Percentiles rank a stretch among this genome's conserved stretches.
phyloP scores from a whole-genome alignment of 2,329 filamentous ascomycete species.

The Elsinoe ampelina region DNA sequence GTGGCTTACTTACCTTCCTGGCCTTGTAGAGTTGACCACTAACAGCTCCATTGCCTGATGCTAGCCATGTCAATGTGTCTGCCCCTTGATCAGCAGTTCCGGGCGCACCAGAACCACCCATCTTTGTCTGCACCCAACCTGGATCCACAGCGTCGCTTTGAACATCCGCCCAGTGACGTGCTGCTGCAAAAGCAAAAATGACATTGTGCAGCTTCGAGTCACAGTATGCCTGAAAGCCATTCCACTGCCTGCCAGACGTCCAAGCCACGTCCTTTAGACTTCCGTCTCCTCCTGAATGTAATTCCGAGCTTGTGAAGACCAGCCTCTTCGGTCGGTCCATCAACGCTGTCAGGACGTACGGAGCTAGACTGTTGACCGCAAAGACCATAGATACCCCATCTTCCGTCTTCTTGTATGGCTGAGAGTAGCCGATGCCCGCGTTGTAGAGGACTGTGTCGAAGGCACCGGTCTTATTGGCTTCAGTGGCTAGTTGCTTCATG shows the following conservation, averaged over 20 bases:
- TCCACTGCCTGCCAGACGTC: constrained; percentile 28
- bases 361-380: constrained; percentile 49
- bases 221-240: constrained; percentile 37
- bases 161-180: constrained; percentile 37
- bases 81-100: constrained; percentile 41
- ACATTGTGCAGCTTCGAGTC: constrained; percentile 50
- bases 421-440: constrained; percentile 41
- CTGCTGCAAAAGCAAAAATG: constrained; percentile 47
- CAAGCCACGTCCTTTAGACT: constrained; percentile 34
- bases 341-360: constrained; percentile 46
- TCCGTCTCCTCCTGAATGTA: constrained; percentile 42
- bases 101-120: constrained; percentile 37
- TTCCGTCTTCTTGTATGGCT: constrained; percentile 34
- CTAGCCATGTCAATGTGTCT: constrained; percentile 41
- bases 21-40: constrained; percentile 36
- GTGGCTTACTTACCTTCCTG: constrained; percentile 23
- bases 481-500: constrained; percentile 42
- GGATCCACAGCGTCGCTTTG: constrained; percentile 40
- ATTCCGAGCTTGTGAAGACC: constrained; percentile 43
- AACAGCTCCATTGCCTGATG: constrained; percentile 31
- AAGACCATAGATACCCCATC: constrained; percentile 44
- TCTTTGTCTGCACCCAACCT: constrained; percentile 38
- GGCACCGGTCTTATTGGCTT: constrained; percentile 41
- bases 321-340: constrained; percentile 42
- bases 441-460: constrained; percentile 53